Conservation (phyloP, 2,329 filamentous ascomycete genomes). For the Beauveria brongniartii region DNA sequence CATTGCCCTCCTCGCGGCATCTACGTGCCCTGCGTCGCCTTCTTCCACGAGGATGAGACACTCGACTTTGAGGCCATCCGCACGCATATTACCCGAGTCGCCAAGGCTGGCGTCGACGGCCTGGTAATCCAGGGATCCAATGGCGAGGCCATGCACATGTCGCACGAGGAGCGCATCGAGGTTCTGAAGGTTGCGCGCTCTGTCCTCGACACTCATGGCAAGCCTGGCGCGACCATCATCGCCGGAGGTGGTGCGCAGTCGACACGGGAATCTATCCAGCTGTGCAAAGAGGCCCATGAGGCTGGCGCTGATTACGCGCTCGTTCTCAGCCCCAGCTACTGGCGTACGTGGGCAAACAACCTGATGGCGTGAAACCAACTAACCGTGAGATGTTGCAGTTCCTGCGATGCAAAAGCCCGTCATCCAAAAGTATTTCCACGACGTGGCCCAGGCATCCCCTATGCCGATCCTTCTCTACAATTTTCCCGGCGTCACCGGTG, state of each 20-base stretch:
- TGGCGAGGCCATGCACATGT: constrained; percentile 74
- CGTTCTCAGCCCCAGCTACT: constrained; percentile 71
- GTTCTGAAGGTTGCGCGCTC: constrained; percentile 57
- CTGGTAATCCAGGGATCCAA: constrained; percentile 77
- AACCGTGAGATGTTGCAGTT: neutral
- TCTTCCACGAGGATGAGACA: constrained; percentile 28
- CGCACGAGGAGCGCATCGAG: constrained; percentile 59
- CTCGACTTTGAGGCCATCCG: constrained; percentile 25
- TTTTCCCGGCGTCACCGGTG: constrained; percentile 53
- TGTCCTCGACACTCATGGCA: constrained; percentile 53
- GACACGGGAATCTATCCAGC: constrained; percentile 63
- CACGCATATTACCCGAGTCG: constrained; percentile 31
- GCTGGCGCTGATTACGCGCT: constrained; percentile 70
- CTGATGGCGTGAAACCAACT: neutral
- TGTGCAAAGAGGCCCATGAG: constrained; percentile 61
- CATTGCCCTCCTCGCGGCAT: constrained; percentile 20
- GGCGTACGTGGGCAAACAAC: neutral
- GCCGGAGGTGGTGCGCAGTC: constrained; percentile 71
- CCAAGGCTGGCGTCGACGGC: constrained; percentile 63
- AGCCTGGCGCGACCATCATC: constrained; percentile 57
- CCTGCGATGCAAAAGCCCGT: constrained; percentile 14
- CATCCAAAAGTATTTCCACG: constrained; percentile 50
- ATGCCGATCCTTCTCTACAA: constrained; percentile 59
- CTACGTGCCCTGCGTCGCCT: constrained; percentile 30
- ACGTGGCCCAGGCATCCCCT: constrained; percentile 51